Evolutionary conservation across 2,329 filamentous ascomycete species (phyloP).

Genomic region (Cercospora zeina): DNA sequence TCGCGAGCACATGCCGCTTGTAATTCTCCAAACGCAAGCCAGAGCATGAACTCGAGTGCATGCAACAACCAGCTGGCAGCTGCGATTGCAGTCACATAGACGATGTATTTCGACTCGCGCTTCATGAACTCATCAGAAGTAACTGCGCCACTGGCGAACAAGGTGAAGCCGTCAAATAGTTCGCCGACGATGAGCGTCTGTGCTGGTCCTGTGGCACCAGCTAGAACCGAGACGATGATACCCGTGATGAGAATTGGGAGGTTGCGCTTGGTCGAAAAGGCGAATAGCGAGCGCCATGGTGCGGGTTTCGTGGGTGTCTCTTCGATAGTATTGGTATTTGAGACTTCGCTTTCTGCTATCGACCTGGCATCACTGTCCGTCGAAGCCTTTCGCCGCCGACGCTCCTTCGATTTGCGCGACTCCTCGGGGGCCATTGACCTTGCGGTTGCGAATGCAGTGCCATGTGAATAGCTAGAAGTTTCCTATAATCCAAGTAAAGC

Average conservation of each 20-base stretch:
- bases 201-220: slow-evolving; percentile 64
- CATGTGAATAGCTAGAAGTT: slow-evolving; percentile 11
- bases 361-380: slow-evolving; percentile 19
- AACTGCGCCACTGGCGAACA: slow-evolving; percentile 60
- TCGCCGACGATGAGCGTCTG: slow-evolving; percentile 71
- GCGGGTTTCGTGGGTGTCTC: slow-evolving; percentile 26
- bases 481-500: not conserved
- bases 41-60: slow-evolving; percentile 65
- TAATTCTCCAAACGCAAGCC: slow-evolving; percentile 77
- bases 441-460: slow-evolving; percentile 5
- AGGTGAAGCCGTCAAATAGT: slow-evolving; percentile 70
- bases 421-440: slow-evolving; percentile 24
- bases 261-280: slow-evolving; percentile 68
- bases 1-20: slow-evolving; percentile 68
- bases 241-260: slow-evolving; percentile 56
- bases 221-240: slow-evolving; percentile 56
- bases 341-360: slow-evolving; percentile 24
- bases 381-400: slow-evolving; percentile 24
- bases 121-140: slow-evolving; percentile 54
- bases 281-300: slow-evolving; percentile 63
- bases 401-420: slow-evolving; percentile 24
- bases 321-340: slow-evolving; percentile 23
- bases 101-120: slow-evolving; percentile 60
- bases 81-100: slow-evolving; percentile 65
- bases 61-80: slow-evolving; percentile 66